Conservation (phyloP, 805 yeast genomes). For the Zygoascus biomembranicola region DNA sequence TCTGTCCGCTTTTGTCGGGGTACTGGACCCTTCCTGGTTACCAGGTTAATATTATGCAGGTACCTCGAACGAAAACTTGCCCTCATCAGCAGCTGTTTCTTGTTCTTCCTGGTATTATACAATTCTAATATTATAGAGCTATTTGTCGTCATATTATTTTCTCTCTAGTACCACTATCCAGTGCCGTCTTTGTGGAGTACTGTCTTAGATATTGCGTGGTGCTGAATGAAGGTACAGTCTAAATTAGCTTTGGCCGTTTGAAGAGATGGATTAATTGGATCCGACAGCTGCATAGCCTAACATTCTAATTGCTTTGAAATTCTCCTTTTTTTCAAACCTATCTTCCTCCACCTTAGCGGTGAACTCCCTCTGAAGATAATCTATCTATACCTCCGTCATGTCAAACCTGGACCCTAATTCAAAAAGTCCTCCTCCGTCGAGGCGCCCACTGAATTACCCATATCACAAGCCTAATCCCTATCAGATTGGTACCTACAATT, state of each 20-base stretch:
- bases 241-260: not conserved
- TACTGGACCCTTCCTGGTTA: not conserved
- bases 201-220: not conserved
- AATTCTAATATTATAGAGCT: not conserved
- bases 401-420: not conserved
- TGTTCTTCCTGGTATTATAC: not conserved
- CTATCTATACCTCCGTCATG: not conserved
- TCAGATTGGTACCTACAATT: not conserved
- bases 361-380: no score
- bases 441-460: not conserved
- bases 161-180: not conserved
- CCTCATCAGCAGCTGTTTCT: not conserved
- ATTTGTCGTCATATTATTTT: not conserved
- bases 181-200: not conserved
- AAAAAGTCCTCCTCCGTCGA: not conserved
- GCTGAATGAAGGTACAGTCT: not conserved
- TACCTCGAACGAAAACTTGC: not conserved
- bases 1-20: no score
- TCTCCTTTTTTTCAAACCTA: not conserved
- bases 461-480: not conserved
- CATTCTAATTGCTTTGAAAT: not conserved
- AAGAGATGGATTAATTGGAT: not conserved
- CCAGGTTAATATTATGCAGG: not conserved
- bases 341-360: no score
- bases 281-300: not conserved